Base-by-base conservation (phyloP, 225 moss, liverwort and hornwort genomes). In the Pleurozium schreberi region DNA sequence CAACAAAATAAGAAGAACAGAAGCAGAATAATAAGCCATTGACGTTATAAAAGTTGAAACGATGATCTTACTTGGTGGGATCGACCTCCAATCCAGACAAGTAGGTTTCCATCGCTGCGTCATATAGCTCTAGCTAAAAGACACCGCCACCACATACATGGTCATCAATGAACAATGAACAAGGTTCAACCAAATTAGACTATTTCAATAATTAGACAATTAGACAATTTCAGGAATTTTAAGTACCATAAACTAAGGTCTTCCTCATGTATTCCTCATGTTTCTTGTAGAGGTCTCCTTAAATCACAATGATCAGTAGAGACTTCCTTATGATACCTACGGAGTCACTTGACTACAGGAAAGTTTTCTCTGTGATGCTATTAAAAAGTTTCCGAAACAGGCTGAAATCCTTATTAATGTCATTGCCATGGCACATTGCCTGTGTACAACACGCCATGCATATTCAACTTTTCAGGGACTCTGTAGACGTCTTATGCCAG, bases 51-150 rank as follows among this genome's bases (percentile, higher is more conserved):
- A 81, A 20, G 49, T 49, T 85, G 42, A 77, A 82, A 89, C 58
- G 52, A 62, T 40, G 43, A 64, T 80, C 90, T 92, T 91, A 98
- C 98, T 94, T 92, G 47, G 80, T 88, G 50, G 96, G 97, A 85
- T 97, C 96, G 64, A 93, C 42, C 88, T 97, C 94, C 84, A 98
- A 91, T 71, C 98, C 98, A 86, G 93, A 92, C 78, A 98, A 62
- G 91, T 94, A 95, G 18, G 92, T 92, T 80, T 96, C 94, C 84
- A 92, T 84, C 15, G 95, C 98, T 55, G 86, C 94, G 59, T 98
- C 96, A 90, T 98, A 97, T 83, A 95, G 95, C 91, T 98, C 98
- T 70, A 96, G 92, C 97, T 98, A 95, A 85, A 93, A 73, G 36
- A 83, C 76, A 82, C 36, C 58, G 70, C 33, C 69, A 61, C 71